Conservation (phyloP, 2,329 filamentous ascomycete species). For the Fonsecaea erecta region DNA sequence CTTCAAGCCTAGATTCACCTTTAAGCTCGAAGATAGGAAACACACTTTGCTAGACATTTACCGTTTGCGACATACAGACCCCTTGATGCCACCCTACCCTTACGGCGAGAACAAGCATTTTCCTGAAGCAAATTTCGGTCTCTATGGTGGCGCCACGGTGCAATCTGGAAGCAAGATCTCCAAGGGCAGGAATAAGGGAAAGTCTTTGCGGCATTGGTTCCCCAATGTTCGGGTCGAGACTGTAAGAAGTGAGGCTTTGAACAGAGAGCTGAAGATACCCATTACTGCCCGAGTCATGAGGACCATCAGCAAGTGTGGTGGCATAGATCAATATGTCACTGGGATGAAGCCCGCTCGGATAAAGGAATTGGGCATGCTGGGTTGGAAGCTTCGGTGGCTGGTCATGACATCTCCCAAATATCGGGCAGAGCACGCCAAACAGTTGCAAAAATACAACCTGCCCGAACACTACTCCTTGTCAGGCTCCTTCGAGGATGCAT, state of each 20-base stretch:
- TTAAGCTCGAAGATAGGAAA: constrained; percentile 33
- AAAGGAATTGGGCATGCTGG: constrained; percentile 83
- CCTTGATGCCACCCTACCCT: constrained; percentile 52
- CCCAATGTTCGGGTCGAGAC: constrained; percentile 56
- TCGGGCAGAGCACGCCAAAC: constrained; percentile 66
- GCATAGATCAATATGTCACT: constrained; percentile 88
- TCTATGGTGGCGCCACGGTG: constrained; percentile 53
- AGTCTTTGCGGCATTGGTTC: constrained; percentile 55
- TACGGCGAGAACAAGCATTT: constrained; percentile 50
- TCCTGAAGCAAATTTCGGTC: constrained; percentile 54
- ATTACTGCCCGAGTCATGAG: constrained; percentile 52
- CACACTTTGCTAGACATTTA: constrained; percentile 26
- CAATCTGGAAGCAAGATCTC: constrained; percentile 58
- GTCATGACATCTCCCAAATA: constrained; percentile 79
- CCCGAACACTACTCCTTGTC: constrained; percentile 51
- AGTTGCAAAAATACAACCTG: constrained; percentile 70
- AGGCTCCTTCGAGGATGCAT: constrained; percentile 47
- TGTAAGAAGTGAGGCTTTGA: constrained; percentile 51
- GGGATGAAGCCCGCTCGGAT: constrained; percentile 77
- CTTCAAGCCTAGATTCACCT: constrained; percentile 33
- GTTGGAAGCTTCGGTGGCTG: constrained; percentile 88
- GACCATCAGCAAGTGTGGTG: constrained; percentile 79
- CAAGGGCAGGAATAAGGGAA: constrained; percentile 54
- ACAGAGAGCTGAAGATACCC: constrained; percentile 50
- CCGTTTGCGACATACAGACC: constrained; percentile 31